phyloP scores from a whole-genome alignment of 2,329 filamentous ascomycete genomes.

The Fusarium sp. region DNA sequence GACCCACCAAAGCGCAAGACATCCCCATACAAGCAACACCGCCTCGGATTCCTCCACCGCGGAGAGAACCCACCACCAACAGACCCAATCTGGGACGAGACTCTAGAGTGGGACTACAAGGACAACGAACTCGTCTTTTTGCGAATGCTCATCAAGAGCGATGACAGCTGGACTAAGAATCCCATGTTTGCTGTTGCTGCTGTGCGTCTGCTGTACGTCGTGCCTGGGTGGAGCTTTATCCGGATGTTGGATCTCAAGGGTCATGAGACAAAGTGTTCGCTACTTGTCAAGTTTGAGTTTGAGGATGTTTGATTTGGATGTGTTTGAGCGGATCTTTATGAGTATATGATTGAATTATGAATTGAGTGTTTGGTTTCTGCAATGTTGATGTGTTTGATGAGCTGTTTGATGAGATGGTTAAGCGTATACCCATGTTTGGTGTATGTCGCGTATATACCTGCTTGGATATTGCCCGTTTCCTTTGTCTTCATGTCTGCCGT shows the following conservation, averaged over 20 bases:
- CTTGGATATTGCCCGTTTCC: no score
- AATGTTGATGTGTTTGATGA: constrained; percentile 1
- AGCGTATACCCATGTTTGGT: background rate
- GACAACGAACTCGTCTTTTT: constrained; percentile 75
- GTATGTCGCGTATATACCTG: background rate
- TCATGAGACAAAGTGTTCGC: constrained; percentile 70
- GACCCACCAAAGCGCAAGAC: constrained; percentile 73
- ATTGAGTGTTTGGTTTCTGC: constrained; percentile 1
- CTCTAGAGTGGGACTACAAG: constrained; percentile 75
- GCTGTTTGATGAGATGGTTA: constrained; percentile 1
- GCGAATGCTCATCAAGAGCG: constrained; percentile 74
- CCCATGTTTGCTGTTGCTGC: constrained; percentile 72
- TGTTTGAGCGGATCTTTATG: constrained; percentile 32
- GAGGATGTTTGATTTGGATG: constrained; percentile 47
- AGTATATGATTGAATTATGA: constrained; percentile 10
- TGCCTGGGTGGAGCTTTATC: constrained; percentile 72
- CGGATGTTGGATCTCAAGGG: constrained; percentile 75
- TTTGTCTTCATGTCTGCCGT: no score
- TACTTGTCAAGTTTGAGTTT: constrained; percentile 72
- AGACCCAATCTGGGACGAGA: constrained; percentile 75
- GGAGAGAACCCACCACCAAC: constrained; percentile 69
- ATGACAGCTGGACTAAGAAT: constrained; percentile 72
- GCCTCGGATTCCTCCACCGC: constrained; percentile 65
- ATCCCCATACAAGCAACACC: constrained; percentile 69
- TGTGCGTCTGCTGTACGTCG: constrained; percentile 69